Percentiles rank a stretch among this genome's conserved stretches.
phyloP scores from a whole-genome alignment of 768 basidiomycete genomes.

The Rhizopogon salebrosus region DNA sequence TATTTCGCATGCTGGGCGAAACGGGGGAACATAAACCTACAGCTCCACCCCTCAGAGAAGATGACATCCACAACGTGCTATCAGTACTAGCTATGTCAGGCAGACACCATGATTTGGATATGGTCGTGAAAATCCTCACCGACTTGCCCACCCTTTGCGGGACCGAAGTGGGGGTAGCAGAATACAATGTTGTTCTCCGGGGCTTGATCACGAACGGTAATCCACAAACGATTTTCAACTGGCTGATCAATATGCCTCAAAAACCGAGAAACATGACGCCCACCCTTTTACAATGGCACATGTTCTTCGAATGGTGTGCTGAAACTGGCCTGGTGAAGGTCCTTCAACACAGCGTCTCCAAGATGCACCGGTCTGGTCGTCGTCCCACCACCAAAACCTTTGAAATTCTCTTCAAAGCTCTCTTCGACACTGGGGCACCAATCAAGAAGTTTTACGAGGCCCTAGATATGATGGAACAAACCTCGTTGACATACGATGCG shows the following conservation, averaged over 20 bases:
- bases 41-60: slow-evolving; percentile 6
- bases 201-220: slow-evolving; percentile 43
- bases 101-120: slow-evolving; percentile 45
- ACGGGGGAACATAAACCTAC: background rate
- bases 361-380: slow-evolving; percentile 34
- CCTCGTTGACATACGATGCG: slow-evolving; percentile 40
- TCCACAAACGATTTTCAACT: slow-evolving; percentile 37
- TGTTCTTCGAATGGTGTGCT: slow-evolving; percentile 40
- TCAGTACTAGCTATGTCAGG: slow-evolving; percentile 47
- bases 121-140: slow-evolving; percentile 47
- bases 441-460: slow-evolving; percentile 32
- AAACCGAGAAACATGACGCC: slow-evolving; percentile 43
- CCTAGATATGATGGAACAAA: slow-evolving; percentile 42
- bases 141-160: slow-evolving; percentile 46
- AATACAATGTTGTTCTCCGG: slow-evolving; percentile 45
- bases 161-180: slow-evolving; percentile 36
- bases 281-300: slow-evolving; percentile 49
- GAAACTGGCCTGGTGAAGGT: slow-evolving; percentile 20
- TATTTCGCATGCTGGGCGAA: background rate
- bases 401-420: slow-evolving; percentile 42
- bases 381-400: slow-evolving; percentile 43
- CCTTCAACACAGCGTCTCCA: slow-evolving; percentile 27
- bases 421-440: slow-evolving; percentile 29
- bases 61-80: slow-evolving; percentile 36
- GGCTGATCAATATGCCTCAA: slow-evolving; percentile 50